Percentiles rank a stretch among this genome's conserved stretches.
These are phyloP conservation scores for Candida sphagnicola DNA, from an alignment of 805 yeast genomes.

Conservation along the genomic window DNA sequence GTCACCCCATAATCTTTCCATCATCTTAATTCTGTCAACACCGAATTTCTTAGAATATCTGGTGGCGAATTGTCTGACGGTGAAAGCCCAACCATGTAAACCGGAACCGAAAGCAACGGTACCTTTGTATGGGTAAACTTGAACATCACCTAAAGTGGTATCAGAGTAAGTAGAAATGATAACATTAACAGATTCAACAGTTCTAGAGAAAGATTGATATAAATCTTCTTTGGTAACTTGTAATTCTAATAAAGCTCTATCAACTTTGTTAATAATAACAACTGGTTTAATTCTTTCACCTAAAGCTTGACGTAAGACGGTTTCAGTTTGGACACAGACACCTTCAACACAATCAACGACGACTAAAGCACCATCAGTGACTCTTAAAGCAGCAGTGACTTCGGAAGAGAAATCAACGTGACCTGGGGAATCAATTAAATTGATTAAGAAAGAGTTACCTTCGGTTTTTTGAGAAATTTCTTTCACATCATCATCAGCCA, in stretches of 20 bases:
- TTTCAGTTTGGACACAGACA: conserved; percentile 99
- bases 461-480: conserved; percentile 88
- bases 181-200: conserved; percentile 99
- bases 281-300: conserved; percentile 99
- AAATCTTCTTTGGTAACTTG: conserved; percentile 98
- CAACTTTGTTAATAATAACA: conserved; percentile 97
- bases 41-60: conserved; percentile 99
- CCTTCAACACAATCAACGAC: conserved; percentile 99
- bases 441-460: conserved; percentile 93
- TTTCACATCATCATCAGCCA: conserved; percentile 80
- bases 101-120: conserved; percentile 99
- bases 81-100: conserved; percentile 99
- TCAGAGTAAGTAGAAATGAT: conserved; percentile 94
- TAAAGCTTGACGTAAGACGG: conserved; percentile 97
- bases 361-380: conserved; percentile 99
- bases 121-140: conserved; percentile 98
- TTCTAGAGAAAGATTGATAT: conserved; percentile 97
- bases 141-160: conserved; percentile 87
- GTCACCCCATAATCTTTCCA: conserved; percentile 99
- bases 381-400: conserved; percentile 99
- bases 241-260: conserved; percentile 98
- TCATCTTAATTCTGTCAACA: conserved; percentile 97
- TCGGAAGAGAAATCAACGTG: conserved; percentile 99
- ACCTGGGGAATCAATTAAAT: conserved; percentile 99
- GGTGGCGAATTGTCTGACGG: conserved; percentile 96